These are phyloP conservation scores for Neurospora sp. DNA, from an alignment of 2,329 filamentous ascomycete genomes.

Conservation along the genomic window DNA sequence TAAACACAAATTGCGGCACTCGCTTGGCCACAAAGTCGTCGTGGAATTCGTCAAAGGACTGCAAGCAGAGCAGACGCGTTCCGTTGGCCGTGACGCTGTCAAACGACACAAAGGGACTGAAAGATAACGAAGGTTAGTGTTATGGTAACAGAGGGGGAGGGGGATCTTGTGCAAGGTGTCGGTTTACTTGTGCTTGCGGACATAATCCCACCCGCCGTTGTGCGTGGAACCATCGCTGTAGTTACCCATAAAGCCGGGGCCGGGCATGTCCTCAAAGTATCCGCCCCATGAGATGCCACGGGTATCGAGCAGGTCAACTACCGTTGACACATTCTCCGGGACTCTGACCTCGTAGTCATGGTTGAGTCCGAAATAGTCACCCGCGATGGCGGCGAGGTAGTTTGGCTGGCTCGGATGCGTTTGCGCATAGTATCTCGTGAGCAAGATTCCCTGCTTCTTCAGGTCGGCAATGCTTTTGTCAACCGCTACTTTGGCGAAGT, in stretches of 20 bases:
- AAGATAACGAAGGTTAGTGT: conserved; percentile 1
- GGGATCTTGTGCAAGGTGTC: not conserved
- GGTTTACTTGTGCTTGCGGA: conserved; percentile 30
- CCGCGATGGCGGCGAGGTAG: conserved; percentile 34
- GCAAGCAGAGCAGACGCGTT: conserved; percentile 45
- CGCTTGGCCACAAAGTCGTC: conserved; percentile 42
- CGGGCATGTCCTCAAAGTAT: conserved; percentile 35
- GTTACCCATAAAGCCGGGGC: conserved; percentile 36
- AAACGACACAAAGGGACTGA: conserved; percentile 31
- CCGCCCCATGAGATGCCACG: conserved; percentile 32
- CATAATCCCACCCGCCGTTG: conserved; percentile 27
- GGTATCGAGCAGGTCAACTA: conserved; percentile 35
- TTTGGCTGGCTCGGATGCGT: conserved; percentile 38
- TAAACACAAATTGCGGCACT: conserved; percentile 56
- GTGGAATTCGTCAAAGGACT: conserved; percentile 53
- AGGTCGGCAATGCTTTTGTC: conserved; percentile 31
- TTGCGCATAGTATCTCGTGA: conserved; percentile 35
- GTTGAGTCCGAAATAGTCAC: conserved; percentile 38
- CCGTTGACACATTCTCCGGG: conserved; percentile 34
- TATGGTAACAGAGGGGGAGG: not conserved
- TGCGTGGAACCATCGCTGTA: conserved; percentile 26
- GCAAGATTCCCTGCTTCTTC: conserved; percentile 32
- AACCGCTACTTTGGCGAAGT: conserved; percentile 30
- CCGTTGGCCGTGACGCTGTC: conserved; percentile 30
- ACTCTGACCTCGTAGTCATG: conserved; percentile 34